Conservation (phyloP, 164 flowering plant genomes). For the Stephania yunnanensis region DNA sequence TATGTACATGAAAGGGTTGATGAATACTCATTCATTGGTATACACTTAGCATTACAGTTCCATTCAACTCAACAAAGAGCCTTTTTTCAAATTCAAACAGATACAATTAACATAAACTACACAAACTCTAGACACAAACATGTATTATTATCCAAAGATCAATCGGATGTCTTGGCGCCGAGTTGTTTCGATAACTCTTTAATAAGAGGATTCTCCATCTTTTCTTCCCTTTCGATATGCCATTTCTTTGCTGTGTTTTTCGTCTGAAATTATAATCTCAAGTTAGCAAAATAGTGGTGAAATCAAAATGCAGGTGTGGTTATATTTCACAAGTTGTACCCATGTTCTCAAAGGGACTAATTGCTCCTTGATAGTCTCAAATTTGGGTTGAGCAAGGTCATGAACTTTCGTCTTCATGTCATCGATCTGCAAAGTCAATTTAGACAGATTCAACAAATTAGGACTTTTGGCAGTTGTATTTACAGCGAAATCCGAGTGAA, state of each 20-base stretch:
- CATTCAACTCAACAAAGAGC: too few species aligned
- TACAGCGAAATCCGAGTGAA: background rate
- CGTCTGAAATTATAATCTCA: conserved; percentile 36
- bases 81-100: too few species aligned
- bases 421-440: conserved; percentile 37
- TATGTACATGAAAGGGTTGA: background rate
- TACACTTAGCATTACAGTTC: too few species aligned
- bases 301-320: background rate
- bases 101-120: too few species aligned
- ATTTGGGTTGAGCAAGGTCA: conserved; percentile 52
- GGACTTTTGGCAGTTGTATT: background rate
- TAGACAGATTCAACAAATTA: background rate
- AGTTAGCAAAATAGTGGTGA: conserved; percentile 7
- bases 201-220: conserved; percentile 47
- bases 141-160: conserved; percentile 6
- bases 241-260: conserved; percentile 56
- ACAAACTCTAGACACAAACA: background rate
- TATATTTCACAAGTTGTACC: conserved; percentile 34
- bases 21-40: background rate
- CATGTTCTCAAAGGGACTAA: conserved; percentile 52
- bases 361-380: conserved; percentile 44
- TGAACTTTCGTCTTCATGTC: conserved; percentile 59
- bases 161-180: conserved; percentile 43
- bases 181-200: conserved; percentile 62
- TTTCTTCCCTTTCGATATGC: conserved; percentile 43